Base-by-base conservation (phyloP, 73 alveolate genomes). In the Breviolum minutum region DNA sequence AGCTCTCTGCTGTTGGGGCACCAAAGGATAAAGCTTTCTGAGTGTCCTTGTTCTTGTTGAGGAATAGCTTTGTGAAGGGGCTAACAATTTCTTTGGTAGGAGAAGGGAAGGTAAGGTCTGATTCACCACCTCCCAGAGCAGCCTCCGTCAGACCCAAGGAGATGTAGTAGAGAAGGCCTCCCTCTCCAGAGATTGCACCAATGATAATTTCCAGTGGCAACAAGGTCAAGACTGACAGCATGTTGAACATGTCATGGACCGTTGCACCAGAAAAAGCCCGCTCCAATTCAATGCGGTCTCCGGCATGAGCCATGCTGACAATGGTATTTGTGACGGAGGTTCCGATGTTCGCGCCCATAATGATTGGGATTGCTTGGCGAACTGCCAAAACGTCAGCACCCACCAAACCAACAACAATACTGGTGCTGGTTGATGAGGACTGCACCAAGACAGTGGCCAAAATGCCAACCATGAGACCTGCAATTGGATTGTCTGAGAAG, bases 391-490 rank as follows among this genome's bases (percentile, higher is more conserved):
- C 91, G 20, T 81, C 98, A 9, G 98, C 98, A 2, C 91, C 98
- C 54, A 92, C 98, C 90, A 92, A 40, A n/a, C 98, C 98, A 29
- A 92, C 98, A 32, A 92, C 98, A n/a, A 92, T 92, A 54, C 81
- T 60, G 9, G 98, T 92, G 90, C 95, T 84, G 73, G 99, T 95
- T 24, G 99, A 95, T 11, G 95, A 83, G 27, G 90, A 63, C 83
- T 95, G 99, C 71, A 95, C 95, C 95, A 84, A 48, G 27, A 95
- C 99, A 6, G 99, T 95, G 19, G 95, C 99, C 91, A 95, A 29
- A 24, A 95, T 61, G 30, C 99, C 99, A n/a, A 84, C 91, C 94
- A 71, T 71, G 29, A 95, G 95, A 14, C 95, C 92, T 8, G 95
- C 94, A 22, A 95, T 63, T 30, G 99, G 99, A 32, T 95, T 95